Evolutionary conservation across 2,329 filamentous ascomycete species (phyloP), one percentile per base, ranked within the genome.

Genomic region (Phaeophleospora eucalypticola): DNA sequence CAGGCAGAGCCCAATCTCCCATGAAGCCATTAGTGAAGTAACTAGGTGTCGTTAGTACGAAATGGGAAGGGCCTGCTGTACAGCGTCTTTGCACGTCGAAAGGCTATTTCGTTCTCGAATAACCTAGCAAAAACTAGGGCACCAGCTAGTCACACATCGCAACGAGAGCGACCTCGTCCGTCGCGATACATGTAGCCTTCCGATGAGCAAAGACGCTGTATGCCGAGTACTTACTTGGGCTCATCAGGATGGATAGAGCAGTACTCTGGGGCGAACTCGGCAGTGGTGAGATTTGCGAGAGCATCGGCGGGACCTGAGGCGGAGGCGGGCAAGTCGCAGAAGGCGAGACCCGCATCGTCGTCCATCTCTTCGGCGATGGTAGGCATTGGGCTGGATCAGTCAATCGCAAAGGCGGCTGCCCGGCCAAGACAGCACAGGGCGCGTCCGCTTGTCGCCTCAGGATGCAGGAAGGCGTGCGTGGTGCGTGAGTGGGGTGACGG

Each of bases 211-310:
- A n/a, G n/a, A n/a, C n/a, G n/a, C n/a, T n/a, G n/a, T n/a, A n/a
- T n/a, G n/a, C n/a, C n/a, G n/a, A n/a, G n/a, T n/a, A n/a, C n/a
- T 49, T 45, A 57, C 54, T 52, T 49, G 41, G 52, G 41, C 16
- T 45, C 50, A 41, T 49, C 48, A 12, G 53, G 50, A 34, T 56
- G 52, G 2, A 51, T 29, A 21, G 46, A 46, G 43, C 51, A 54
- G 41, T 35, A 46, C 14, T 39, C 44, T 32, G 20, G 40, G 18
- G 16, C 44, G 15, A 15, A 18, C 15, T 14, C 8, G 15, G 32
- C 15, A 27, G 10, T 19, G 8, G 36, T 24, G 15, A 21, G 7
- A 21, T 33, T 27, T 18, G 40, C 3, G 27, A 14, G 6, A 7
- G 32, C 33, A 43, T 46, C 36, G 20, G 24, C 34, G 15, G 36